Evolutionary conservation across 768 basidiomycete genomes (phyloP).

Genomic region (Mrakia hoshinonis): DNA sequence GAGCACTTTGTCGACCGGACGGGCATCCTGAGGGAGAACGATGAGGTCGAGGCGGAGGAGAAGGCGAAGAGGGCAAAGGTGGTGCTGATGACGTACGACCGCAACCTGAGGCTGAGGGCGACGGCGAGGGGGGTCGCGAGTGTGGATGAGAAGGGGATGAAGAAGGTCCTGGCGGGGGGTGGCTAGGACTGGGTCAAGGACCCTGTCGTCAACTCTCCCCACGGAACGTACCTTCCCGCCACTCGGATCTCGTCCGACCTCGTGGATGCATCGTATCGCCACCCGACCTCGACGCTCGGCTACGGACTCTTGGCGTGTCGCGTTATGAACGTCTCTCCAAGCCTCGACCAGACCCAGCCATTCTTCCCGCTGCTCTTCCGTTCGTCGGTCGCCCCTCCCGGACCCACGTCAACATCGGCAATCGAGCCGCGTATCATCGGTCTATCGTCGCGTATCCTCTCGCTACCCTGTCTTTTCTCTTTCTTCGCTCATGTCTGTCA

Average conservation of each 20-base stretch:
- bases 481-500: no score
- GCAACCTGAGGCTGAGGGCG: conserved; percentile 47
- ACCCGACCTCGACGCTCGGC: neutral
- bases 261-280: neutral
- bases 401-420: conserved; percentile 2
- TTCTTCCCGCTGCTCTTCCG: neutral
- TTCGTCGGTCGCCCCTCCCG: neutral
- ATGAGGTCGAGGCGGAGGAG: conserved; percentile 35
- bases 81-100: conserved; percentile 79
- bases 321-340: no score
- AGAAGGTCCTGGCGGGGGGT: conserved; percentile 13
- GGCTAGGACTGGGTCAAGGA: neutral
- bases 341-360: no score
- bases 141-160: conserved; percentile 28
- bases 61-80: conserved; percentile 58
- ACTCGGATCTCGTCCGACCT: no score
- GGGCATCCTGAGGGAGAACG: conserved; percentile 51
- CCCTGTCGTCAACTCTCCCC: neutral
- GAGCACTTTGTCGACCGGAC: conserved; percentile 87
- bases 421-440: neutral
- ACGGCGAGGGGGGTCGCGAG: conserved; percentile 20
- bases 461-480: no score
- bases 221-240: neutral
- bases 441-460: no score
- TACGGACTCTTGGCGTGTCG: no score